Base-by-base conservation (phyloP, 75 land plant species). In the Pinus taeda region DNA sequence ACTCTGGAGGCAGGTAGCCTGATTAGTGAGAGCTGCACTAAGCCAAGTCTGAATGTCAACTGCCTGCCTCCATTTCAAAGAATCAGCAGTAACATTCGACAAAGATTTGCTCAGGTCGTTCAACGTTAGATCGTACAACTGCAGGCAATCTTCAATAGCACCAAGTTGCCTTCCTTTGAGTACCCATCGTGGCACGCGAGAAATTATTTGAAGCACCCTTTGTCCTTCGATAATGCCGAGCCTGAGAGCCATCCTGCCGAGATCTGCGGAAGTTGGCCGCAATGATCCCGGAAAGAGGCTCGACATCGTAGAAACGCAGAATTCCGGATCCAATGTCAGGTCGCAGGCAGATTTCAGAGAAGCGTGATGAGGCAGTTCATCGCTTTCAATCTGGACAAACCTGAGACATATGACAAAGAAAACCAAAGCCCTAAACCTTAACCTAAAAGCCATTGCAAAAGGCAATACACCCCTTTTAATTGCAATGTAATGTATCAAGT, bases 1-100 rank as follows among this genome's bases (percentile, higher is more conserved):
- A 53, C 93, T 91, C 13, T 92, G 90, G 60, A 87, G 79, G 76
- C 95, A 92, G 11, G 95, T 92, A 72, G 81, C 74, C 75, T 88
- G 89, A 77, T 88, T 81, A 15, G 95, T 90, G 69, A 92, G 80
- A 21, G 90, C 89, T 22, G 83, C 88, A 75, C 90, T 74, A 21
- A 83, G 62, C 33, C 88, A 20, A 8, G 88, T 29, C 26, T 55
- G 53, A 64, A 60, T 17, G 39, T 8, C 78, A 18, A 45, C 22
- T 15, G 73, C 15, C 60, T n/a, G 26, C 59, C 59, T 57, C 69
- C 71, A 67, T 45, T 39, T 33, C 75, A 69, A 74, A 22, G 39
- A 36, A 39, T 55, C 71, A 14, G 42, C 42, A 3, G 56, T 33
- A 61, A 89, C 77, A 57, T 87, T 90, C 15, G 58, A 3, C 49